Evolutionary conservation across 2,329 filamentous ascomycete species (phyloP).

Genomic region (Pseudonectria buxi): DNA sequence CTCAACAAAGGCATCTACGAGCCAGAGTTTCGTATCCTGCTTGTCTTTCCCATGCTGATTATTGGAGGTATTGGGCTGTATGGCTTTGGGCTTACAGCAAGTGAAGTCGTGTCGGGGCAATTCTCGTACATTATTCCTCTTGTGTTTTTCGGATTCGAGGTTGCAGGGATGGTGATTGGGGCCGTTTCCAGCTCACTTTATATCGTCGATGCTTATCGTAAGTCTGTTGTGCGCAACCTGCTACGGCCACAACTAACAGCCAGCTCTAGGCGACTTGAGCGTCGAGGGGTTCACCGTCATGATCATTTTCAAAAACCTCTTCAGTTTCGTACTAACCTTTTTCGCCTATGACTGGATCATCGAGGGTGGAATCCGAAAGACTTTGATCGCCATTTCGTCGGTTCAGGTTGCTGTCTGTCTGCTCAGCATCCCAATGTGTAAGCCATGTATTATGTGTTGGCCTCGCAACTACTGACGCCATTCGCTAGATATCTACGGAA

Average conservation of each 20-base stretch:
- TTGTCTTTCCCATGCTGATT: constrained; percentile 76
- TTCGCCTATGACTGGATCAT: constrained; percentile 80
- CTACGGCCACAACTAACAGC: constrained; percentile 1
- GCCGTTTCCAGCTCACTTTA: constrained; percentile 82
- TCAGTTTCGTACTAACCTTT: constrained; percentile 79
- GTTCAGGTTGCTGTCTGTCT: constrained; percentile 74
- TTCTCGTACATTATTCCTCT: constrained; percentile 71
- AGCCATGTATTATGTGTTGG: constrained; percentile 58
- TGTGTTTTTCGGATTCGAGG: constrained; percentile 76
- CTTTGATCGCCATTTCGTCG: constrained; percentile 65
- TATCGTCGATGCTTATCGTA: constrained; percentile 86
- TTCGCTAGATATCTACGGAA: constrained; percentile 64
- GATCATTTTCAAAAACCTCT: constrained; percentile 91
- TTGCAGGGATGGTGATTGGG: constrained; percentile 86
- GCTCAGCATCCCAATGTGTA: constrained; percentile 71
- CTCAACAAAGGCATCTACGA: constrained; percentile 79
- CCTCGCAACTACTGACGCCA: constrained; percentile 5
- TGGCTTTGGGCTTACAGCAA: constrained; percentile 71
- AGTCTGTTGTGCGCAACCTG: no score
- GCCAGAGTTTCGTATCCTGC: constrained; percentile 79
- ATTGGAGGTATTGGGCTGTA: constrained; percentile 73
- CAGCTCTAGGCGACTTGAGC: constrained; percentile 59
- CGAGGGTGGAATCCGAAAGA: constrained; percentile 49
- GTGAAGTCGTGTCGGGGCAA: constrained; percentile 44
- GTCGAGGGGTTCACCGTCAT: constrained; percentile 86